Conservation (phyloP, 2,329 filamentous ascomycete species). For the Penicillium brevicompactum region DNA sequence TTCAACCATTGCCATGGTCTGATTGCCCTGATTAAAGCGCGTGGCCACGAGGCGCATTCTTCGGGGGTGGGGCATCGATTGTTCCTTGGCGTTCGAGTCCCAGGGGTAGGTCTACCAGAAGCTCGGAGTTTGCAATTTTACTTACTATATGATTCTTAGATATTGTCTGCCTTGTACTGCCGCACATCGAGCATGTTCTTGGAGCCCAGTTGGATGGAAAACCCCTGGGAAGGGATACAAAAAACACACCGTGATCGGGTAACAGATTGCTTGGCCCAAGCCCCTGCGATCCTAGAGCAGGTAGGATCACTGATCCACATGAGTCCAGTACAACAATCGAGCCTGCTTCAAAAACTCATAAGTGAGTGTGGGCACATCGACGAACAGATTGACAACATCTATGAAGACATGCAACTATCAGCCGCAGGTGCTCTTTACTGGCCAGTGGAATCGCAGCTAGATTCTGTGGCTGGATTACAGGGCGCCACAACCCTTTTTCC, state of each 20-base stretch:
- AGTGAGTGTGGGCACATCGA: background rate
- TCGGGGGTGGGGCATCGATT: conserved; percentile 35
- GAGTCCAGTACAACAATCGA: background rate
- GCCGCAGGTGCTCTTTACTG: background rate
- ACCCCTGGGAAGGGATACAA: conserved; percentile 29
- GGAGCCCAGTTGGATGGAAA: conserved; percentile 32
- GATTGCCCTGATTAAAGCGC: conserved; percentile 33
- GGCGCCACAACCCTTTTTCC: conserved; percentile 25
- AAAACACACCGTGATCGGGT: conserved; percentile 32
- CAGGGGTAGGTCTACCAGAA: background rate
- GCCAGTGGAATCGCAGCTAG: background rate
- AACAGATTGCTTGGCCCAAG: conserved; percentile 32
- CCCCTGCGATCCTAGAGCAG: conserved; percentile 26
- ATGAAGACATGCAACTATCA: background rate
- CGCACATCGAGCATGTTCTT: background rate
- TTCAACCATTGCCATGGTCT: conserved; percentile 36
- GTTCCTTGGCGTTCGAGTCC: conserved; percentile 33
- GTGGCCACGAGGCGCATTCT: conserved; percentile 35
- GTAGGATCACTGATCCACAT: conserved; percentile 9
- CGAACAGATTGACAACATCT: background rate
- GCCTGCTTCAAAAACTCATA: background rate
- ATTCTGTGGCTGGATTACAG: background rate
- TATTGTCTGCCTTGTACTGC: background rate
- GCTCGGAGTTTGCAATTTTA: background rate
- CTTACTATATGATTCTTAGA: background rate